These are phyloP conservation scores for Psilocybe subaeruginosa DNA, from an alignment of 768 basidiomycete genomes.

Conservation along the genomic window DNA sequence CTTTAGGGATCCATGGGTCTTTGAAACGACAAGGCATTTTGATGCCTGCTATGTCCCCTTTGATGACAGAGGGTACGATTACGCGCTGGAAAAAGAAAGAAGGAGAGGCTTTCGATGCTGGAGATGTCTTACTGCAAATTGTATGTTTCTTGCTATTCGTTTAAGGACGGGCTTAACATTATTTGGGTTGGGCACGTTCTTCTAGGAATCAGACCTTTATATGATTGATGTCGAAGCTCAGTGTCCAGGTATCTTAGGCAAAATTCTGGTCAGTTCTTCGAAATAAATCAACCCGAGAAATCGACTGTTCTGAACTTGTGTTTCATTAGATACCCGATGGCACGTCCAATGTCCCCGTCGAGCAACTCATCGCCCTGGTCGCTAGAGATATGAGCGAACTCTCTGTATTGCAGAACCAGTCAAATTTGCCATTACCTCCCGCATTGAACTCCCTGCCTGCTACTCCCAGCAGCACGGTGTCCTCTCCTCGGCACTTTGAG, in stretches of 20 bases:
- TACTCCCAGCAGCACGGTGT: conserved; percentile 22
- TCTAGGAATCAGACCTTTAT: conserved; percentile 74
- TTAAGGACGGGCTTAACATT: not conserved
- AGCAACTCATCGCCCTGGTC: conserved; percentile 67
- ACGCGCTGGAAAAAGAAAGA: conserved; percentile 79
- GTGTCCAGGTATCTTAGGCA: conserved; percentile 83
- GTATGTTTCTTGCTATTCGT: conserved; percentile 39
- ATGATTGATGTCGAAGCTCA: conserved; percentile 92
- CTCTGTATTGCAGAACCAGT: conserved; percentile 24
- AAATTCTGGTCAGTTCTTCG: conserved; percentile 68
- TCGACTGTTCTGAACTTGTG: not conserved
- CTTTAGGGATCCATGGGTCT: conserved; percentile 38
- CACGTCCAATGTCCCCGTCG: conserved; percentile 51
- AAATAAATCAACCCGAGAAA: not conserved
- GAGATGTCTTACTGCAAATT: conserved; percentile 79
- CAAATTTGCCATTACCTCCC: conserved; percentile 24
- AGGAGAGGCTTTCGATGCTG: conserved; percentile 70
- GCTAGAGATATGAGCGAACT: conserved; percentile 58
- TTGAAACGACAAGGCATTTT: conserved; percentile 37
- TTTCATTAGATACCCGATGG: conserved; percentile 60
- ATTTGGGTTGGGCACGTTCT: not conserved
- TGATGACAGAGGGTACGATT: conserved; percentile 86
- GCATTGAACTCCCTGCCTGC: conserved; percentile 29
- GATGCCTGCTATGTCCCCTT: conserved; percentile 92
- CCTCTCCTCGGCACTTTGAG: conserved; percentile 24